These are phyloP conservation scores for Spergularia marina DNA, from an alignment of 148 eudicot species.

Conservation along the genomic window DNA sequence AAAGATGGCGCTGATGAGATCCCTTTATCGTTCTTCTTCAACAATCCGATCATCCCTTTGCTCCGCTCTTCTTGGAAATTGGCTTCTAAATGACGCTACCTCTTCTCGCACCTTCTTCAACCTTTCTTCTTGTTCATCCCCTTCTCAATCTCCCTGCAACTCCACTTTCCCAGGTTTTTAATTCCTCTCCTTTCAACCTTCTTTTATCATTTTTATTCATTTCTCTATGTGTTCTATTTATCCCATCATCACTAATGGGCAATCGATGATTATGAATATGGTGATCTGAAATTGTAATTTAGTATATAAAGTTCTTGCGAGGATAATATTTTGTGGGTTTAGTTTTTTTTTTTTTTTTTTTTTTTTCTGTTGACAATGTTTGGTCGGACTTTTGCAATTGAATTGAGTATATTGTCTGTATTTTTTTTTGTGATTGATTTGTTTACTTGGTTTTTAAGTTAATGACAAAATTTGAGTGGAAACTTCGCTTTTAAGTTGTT, in stretches of 20 bases:
- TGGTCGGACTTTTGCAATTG: too few relatives aligned
- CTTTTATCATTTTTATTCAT: not conserved
- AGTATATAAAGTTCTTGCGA: not conserved
- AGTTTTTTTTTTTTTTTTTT: too few relatives aligned
- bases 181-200: too few relatives aligned
- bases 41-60: slow-evolving; percentile 44
- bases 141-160: slow-evolving; percentile 31
- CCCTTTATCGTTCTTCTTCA: slow-evolving; percentile 44
- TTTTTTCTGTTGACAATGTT: too few relatives aligned
- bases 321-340: not conserved
- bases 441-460: too few relatives aligned
- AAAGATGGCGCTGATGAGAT: slow-evolving; percentile 43
- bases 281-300: not conserved
- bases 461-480: too few relatives aligned
- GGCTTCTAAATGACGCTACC: slow-evolving; percentile 16
- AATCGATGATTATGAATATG: not conserved
- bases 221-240: not conserved
- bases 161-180: slow-evolving; percentile 34
- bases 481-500: too few relatives aligned
- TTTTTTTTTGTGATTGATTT: too few relatives aligned
- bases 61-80: slow-evolving; percentile 33
- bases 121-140: slow-evolving; percentile 27
- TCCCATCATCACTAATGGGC: not conserved
- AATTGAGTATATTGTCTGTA: too few relatives aligned
- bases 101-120: slow-evolving; percentile 8